These are phyloP conservation scores for Rhizopus arrhizus DNA, from an alignment of 371 early-diverging fungal genomes.

Conservation along the genomic window DNA sequence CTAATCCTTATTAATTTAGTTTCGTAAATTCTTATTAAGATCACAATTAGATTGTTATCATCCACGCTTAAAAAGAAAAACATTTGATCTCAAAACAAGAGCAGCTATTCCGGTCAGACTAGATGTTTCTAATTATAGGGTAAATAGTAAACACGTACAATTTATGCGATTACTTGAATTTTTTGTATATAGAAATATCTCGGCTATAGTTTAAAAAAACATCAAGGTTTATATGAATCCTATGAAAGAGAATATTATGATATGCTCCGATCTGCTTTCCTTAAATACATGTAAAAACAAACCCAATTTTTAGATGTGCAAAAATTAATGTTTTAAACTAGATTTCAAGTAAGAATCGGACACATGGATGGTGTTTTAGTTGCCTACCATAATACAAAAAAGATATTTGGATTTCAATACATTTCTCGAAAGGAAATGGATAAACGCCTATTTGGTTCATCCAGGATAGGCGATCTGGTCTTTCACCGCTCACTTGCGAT, in stretches of 20 bases:
- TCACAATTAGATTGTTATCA: constrained; percentile 92
- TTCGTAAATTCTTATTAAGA: constrained; percentile 75
- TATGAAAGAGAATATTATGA: constrained; percentile 95
- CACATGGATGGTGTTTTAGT: constrained; percentile 97
- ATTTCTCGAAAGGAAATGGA: constrained; percentile 88
- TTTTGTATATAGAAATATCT: constrained; percentile 26
- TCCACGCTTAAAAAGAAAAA: constrained; percentile 69
- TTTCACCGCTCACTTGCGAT: constrained; percentile 68
- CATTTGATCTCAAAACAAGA: constrained; percentile 94
- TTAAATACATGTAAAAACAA: constrained; percentile 27
- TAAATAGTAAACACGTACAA: constrained; percentile 20
- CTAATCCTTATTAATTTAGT: constrained; percentile 16
- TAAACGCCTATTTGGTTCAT: constrained; percentile 75
- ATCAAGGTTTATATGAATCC: constrained; percentile 71
- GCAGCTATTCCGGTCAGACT: constrained; percentile 85
- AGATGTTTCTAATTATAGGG: constrained; percentile 75
- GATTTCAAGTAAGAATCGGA: constrained; percentile 92
- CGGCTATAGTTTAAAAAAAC: constrained; percentile 60
- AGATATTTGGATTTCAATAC: constrained; percentile 96
- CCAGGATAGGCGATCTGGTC: constrained; percentile 70
- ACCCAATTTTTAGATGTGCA: not conserved
- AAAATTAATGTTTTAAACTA: constrained; percentile 11
- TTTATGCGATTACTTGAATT: not conserved
- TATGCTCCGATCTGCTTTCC: constrained; percentile 64
- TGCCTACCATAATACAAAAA: constrained; percentile 88